Percentiles rank a stretch among this genome's conserved stretches.
These are phyloP conservation scores for Dothiorella sarmentorum DNA, from an alignment of 2,329 filamentous ascomycete species.

Conservation along the genomic window DNA sequence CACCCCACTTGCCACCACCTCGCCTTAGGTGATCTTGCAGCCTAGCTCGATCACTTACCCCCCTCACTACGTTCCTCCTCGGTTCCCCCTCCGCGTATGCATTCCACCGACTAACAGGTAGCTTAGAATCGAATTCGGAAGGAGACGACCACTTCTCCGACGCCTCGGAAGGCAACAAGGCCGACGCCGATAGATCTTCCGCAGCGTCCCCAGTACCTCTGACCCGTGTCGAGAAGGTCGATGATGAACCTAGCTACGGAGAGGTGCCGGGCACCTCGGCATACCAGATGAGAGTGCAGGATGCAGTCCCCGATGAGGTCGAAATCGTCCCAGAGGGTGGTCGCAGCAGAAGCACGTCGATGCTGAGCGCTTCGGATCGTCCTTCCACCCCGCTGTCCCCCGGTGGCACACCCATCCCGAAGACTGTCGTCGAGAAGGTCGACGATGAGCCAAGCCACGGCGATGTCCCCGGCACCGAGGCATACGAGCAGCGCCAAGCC, in stretches of 20 bases:
- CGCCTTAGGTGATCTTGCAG: too few species aligned
- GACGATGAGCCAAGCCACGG: slow-evolving; percentile 57
- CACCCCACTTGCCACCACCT: too few species aligned
- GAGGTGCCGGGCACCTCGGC: slow-evolving; percentile 57
- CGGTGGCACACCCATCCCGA: slow-evolving; percentile 53
- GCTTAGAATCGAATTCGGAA: slow-evolving; percentile 45
- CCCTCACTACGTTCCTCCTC: too few species aligned
- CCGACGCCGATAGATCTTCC: slow-evolving; percentile 36
- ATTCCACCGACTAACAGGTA: background rate
- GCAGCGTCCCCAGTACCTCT: slow-evolving; percentile 54
- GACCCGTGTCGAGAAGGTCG: slow-evolving; percentile 62
- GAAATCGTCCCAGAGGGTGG: slow-evolving; percentile 50
- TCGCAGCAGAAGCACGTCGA: slow-evolving; percentile 38
- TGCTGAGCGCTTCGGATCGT: slow-evolving; percentile 42
- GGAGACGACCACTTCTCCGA: slow-evolving; percentile 65
- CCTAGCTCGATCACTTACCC: background rate
- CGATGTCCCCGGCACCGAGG: slow-evolving; percentile 59
- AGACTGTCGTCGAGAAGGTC: slow-evolving; percentile 60
- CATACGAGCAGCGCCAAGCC: slow-evolving; percentile 54
- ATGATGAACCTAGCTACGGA: slow-evolving; percentile 56
- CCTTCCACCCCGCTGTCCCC: slow-evolving; percentile 42
- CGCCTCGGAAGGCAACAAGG: slow-evolving; percentile 55
- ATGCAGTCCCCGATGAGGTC: slow-evolving; percentile 63
- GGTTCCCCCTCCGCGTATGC: background rate
- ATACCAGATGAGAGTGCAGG: slow-evolving; percentile 55